Percentiles rank a stretch among this genome's conserved stretches.
Conservation (phyloP, 2,329 filamentous ascomycete species). For the Pezicula radicicola region DNA sequence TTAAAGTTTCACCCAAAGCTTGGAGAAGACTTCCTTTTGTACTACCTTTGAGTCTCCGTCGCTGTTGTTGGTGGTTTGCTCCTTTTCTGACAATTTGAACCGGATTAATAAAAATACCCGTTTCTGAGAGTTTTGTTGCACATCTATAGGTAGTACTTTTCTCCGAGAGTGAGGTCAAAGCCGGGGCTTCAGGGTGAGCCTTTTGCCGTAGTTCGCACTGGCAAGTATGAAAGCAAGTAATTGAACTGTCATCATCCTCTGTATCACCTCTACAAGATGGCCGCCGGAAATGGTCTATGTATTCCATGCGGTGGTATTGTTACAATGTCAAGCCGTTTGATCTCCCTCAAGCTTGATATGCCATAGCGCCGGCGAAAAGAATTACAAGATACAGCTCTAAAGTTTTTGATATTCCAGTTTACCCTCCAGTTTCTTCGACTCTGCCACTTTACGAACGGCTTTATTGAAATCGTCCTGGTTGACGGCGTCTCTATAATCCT, state of each 20-base stretch:
- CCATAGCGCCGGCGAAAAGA: conserved; percentile 21
- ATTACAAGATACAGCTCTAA: conserved; percentile 40
- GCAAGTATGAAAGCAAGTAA: neutral
- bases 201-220: neutral
- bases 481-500: conserved; percentile 93
- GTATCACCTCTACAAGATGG: neutral
- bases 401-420: conserved; percentile 98
- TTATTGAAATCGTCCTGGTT: conserved; percentile 99
- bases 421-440: conserved; percentile 97
- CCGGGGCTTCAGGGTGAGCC: neutral
- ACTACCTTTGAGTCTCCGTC: too few relatives aligned
- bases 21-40: too few relatives aligned
- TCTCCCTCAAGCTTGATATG: conserved; percentile 17
- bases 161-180: neutral
- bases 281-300: conserved; percentile 1
- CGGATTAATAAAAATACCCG: neutral
- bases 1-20: too few relatives aligned
- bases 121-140: neutral
- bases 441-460: conserved; percentile 93
- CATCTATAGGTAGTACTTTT: conserved; percentile 1
- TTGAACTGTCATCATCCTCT: too few relatives aligned
- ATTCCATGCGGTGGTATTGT: conserved; percentile 22
- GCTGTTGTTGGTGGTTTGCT: too few relatives aligned
- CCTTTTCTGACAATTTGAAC: too few relatives aligned
- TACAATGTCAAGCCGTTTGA: conserved; percentile 22